Evolutionary conservation across 2,329 filamentous ascomycete species (phyloP), one percentile per base, ranked within the genome.

Genomic region (Verticillium nonalfalfae): DNA sequence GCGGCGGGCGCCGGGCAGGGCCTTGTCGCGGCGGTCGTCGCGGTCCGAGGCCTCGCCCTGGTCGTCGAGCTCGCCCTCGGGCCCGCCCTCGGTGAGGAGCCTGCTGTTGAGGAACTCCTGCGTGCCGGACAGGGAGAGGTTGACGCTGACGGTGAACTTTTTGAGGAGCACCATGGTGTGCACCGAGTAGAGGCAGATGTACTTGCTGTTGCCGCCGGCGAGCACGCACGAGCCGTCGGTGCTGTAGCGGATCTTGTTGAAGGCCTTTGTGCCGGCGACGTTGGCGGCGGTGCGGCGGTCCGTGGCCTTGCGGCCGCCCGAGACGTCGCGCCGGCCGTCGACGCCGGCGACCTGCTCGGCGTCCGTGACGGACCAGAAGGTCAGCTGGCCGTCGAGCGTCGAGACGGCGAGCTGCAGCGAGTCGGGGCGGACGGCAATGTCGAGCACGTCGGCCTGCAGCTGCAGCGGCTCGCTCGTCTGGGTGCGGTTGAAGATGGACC

Each of bases 51-150:
- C 90, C 71, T 97, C 93, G 45, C 90, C 93, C 70, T 90, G 86
- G 59, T 93, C 89, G 70, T 99, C 94, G 18, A 99, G 84, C n/a
- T 96, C 85, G 7, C 84, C 93, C 60, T 83, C 78, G 0, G 95
- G 90, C 1, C 95, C 95, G 14, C 91, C 94, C 76, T 98, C 95
- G 11, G 93, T 97, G 69, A 99, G 83, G 21, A 91, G 81, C 69
- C 89, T 91, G 78, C 92, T 97, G 81, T 97, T 98, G 66, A 99
- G 83, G 75, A 96, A 97, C 73, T 99, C 95, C 71, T 98, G 94
- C 1, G 95, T 99, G 56, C 95, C 95, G 21, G 96, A 93, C 2
- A 99, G 80, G 1, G 93, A 96, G n/a, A 97, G 81, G 74, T 99
- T 99, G 70, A 97, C 86, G 68, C 91, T 96, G 69, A 98, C 93